Percentiles rank a stretch among this genome's conserved stretches.
These are phyloP conservation scores for Paramecium sexaurelia DNA, from an alignment of 73 alveolate genomes.

Conservation along the genomic window DNA sequence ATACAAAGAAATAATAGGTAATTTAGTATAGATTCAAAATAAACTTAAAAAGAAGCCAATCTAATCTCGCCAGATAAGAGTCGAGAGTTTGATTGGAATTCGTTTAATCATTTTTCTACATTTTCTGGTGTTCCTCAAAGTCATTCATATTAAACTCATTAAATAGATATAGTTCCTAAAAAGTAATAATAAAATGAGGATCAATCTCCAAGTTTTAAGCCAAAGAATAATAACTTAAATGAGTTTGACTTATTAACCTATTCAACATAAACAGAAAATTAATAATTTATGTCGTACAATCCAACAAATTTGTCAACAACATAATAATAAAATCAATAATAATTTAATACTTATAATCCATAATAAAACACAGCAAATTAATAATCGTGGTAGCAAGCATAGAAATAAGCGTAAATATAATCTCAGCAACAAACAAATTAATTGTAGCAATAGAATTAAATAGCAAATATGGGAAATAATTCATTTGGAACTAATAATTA, in stretches of 20 bases:
- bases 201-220: not conserved
- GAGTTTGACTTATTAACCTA: not conserved
- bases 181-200: not conserved
- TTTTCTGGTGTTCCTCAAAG: not conserved
- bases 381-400: not conserved
- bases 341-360: slow-evolving; percentile 18
- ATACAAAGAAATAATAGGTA: not conserved
- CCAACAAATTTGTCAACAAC: not conserved
- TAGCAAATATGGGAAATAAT: not conserved
- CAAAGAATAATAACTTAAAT: not conserved
- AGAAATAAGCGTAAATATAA: not conserved
- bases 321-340: not conserved
- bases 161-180: not conserved
- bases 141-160: not conserved
- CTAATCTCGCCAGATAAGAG: slow-evolving; percentile 41
- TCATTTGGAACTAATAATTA: not conserved
- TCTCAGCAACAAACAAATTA: not conserved
- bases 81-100: not conserved
- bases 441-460: not conserved
- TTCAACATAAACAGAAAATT: not conserved
- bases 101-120: not conserved
- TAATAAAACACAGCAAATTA: not conserved
- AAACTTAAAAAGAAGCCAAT: not conserved
- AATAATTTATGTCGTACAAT: not conserved
- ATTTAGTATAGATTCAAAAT: not conserved